Evolutionary conservation across 495 filamentous ascomycete species (phyloP).

Genomic region (Xylaria nigripes): DNA sequence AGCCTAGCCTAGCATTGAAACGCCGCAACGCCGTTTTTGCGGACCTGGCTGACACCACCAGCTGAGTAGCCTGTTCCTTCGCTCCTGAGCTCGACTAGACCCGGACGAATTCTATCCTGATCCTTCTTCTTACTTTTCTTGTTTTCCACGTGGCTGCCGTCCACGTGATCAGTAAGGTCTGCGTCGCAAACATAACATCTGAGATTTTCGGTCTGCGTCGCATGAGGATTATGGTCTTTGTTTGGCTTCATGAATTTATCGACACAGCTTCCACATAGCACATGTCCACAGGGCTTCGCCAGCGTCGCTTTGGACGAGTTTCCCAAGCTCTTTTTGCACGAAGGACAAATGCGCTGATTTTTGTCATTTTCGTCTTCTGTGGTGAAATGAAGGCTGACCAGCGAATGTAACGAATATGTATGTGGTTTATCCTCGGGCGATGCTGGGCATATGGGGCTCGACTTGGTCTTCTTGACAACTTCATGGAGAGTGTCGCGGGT

Average conservation of each 20-base stretch:
- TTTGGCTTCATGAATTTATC: constrained; percentile 73
- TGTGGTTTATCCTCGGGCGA: constrained; percentile 64
- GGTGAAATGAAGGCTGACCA: constrained; percentile 73
- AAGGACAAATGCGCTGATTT: constrained; percentile 63
- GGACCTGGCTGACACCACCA: constrained; percentile 71
- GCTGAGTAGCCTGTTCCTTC: constrained; percentile 93
- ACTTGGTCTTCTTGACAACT: constrained; percentile 57
- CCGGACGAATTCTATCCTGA: constrained; percentile 57
- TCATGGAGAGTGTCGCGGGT: constrained; percentile 41
- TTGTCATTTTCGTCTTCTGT: constrained; percentile 57
- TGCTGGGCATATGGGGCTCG: constrained; percentile 71
- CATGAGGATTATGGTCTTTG: constrained; percentile 55
- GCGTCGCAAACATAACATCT: constrained; percentile 85
- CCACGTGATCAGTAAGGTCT: constrained; percentile 50
- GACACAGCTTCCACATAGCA: constrained; percentile 82
- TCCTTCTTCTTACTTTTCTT: constrained; percentile 47
- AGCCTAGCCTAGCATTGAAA: constrained; percentile 62
- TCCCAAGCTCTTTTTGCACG: constrained; percentile 74
- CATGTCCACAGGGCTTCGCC: constrained; percentile 89
- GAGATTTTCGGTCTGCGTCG: constrained; percentile 45
- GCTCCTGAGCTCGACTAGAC: constrained; percentile 73
- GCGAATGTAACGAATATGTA: constrained; percentile 69
- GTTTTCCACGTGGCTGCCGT: constrained; percentile 5
- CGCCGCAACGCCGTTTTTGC: constrained; percentile 60
- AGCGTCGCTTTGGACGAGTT: constrained; percentile 81